These are phyloP conservation scores for Gaeumannomyces sp. DNA, from an alignment of 2,329 filamentous ascomycete genomes.

Conservation along the genomic window DNA sequence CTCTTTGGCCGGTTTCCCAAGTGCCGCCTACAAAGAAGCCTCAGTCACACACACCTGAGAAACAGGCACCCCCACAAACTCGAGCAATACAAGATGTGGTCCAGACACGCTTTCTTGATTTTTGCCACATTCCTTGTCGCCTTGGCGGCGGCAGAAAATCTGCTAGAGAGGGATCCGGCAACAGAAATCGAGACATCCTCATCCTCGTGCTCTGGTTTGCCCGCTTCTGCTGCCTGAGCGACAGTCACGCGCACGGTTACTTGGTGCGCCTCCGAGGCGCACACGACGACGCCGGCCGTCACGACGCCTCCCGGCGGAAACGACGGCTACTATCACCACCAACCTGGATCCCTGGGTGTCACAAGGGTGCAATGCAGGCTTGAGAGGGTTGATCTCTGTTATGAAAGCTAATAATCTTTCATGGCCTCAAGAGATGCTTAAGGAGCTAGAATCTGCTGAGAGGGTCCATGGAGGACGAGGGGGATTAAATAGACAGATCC, in stretches of 20 bases:
- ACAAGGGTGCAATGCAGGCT: too few species aligned
- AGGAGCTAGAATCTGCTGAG: too few species aligned
- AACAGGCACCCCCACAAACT: neutral
- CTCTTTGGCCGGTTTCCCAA: too few species aligned
- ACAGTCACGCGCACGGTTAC: neutral
- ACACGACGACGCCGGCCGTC: neutral
- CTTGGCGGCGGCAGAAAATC: neutral
- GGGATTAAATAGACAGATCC: too few species aligned
- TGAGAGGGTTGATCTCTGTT: too few species aligned
- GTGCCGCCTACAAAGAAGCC: too few species aligned
- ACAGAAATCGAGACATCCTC: neutral
- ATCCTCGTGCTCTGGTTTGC: neutral
- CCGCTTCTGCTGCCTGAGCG: neutral
- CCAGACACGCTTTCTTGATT: neutral
- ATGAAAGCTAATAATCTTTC: too few species aligned
- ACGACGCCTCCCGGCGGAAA: too few species aligned
- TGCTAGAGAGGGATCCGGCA: neutral
- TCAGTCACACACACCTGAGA: too few species aligned
- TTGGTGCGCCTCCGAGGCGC: neutral
- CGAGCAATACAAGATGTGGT: neutral
- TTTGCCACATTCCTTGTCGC: neutral
- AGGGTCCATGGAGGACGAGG: too few species aligned
- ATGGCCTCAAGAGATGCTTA: too few species aligned
- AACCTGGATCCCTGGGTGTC: too few species aligned
- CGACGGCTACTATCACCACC: neutral